Base-by-base conservation (phyloP, 208 protist genomes). In the Angomonas ambiguus region DNA sequence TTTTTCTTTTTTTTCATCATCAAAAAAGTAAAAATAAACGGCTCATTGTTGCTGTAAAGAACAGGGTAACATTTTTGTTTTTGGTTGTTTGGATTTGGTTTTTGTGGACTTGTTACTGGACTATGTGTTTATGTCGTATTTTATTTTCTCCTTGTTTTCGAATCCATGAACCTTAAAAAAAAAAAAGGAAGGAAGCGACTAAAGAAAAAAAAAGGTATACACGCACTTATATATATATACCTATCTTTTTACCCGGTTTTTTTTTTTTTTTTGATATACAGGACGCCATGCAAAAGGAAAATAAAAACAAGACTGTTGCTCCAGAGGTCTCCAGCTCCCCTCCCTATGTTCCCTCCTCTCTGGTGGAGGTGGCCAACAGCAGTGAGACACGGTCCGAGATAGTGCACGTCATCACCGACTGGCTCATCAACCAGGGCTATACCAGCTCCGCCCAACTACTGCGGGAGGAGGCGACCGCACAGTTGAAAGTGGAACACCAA, bases 401-500 rank as follows among this genome's bases (percentile, higher is more conserved):
- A 25, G 74, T 93, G 13, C 80, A 92, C 22, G 68, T 95, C 13
- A 75, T 95, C 27, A 65, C 86, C 13, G 45, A 60, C 6, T 95
- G 90, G 90, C 78, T 95, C 3, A 69, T 81, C 45, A 56, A 83
- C 33, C 77, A 90, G 25, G 87, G 85, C 49, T 78, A 87, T 55
- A 92, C 80, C n/a, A 78, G 87, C 16, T 86, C 90, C 0, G 87
- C 85, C 2, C 83, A 93, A 67, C 61, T 95, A 28, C 80, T 95
- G 28, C 85, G 83, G 22, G 87, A 93, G 62, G 90, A 95, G 65
- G 87, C 85, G 0, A 87, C 77, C 13, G 66, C 77, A 1, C 82
- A 91, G 35, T 64, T 88, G 3, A 82, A 85, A 24, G 76, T 71
- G 0, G 85, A 92, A 48, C 79, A 93, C 66, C 79, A 88, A 38